Conservation (phyloP, 2,329 filamentous ascomycete species). For the Ceratocystis ficicola region DNA sequence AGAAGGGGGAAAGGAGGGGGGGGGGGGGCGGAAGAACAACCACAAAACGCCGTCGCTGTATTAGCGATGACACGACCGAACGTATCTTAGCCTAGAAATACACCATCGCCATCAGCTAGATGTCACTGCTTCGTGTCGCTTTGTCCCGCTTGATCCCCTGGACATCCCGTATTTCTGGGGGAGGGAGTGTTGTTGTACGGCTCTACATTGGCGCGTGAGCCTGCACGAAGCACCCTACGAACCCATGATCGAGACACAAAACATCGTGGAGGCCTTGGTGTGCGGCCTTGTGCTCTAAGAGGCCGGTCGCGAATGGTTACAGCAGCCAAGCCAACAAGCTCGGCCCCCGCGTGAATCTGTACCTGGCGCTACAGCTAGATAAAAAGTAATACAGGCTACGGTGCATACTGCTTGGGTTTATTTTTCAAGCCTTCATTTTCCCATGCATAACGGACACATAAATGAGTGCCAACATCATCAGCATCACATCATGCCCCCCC, state of each 20-base stretch:
- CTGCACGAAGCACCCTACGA: neutral
- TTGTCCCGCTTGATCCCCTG: neutral
- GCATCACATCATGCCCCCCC: neutral
- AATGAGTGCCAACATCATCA: neutral
- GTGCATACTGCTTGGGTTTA: neutral
- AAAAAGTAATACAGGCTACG: neutral
- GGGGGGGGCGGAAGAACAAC: neutral
- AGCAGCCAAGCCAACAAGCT: neutral
- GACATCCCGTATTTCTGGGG: slow-evolving; percentile 4
- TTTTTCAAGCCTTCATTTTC: neutral
- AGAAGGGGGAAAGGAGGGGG: no score
- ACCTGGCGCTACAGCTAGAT: neutral
- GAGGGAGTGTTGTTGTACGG: neutral
- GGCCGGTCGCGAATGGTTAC: neutral
- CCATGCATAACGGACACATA: neutral
- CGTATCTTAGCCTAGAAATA: neutral
- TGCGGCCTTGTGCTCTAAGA: neutral
- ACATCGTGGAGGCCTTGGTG: neutral
- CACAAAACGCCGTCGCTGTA: neutral
- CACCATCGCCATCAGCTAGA: neutral
- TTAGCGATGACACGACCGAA: neutral
- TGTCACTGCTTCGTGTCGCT: neutral
- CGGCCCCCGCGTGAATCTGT: neutral
- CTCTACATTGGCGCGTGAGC: neutral
- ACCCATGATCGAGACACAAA: neutral